A percentile compares a stretch with the other conserved stretches of the same genome.
phyloP scores from a whole-genome alignment of 176 grass and related monocot genomes.

The Guadua angustifolia region DNA sequence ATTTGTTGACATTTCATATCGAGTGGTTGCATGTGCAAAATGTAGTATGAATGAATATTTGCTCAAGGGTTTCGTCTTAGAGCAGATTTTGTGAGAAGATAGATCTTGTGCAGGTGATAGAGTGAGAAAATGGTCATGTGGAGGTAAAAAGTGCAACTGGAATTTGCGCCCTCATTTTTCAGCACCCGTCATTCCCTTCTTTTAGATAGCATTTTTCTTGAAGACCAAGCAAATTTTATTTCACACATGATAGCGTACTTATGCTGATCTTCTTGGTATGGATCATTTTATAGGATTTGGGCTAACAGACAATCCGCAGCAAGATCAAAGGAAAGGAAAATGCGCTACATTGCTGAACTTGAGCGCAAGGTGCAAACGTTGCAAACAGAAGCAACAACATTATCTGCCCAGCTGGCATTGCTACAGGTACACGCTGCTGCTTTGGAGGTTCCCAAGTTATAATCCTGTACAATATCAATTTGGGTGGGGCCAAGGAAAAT shows the following conservation, averaged over 20 bases:
- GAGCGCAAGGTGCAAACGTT: slow-evolving; percentile 64
- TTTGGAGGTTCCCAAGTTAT: slow-evolving; percentile 8
- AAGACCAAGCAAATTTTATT: slow-evolving; percentile 16
- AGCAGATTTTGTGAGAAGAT: neutral
- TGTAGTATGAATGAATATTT: slow-evolving; percentile 4
- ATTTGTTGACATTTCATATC: slow-evolving; percentile 9
- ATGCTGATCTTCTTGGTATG: slow-evolving; percentile 31
- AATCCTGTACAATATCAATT: neutral
- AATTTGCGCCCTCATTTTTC: neutral
- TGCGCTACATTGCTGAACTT: slow-evolving; percentile 76
- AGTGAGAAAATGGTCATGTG: neutral
- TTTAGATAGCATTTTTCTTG: neutral
- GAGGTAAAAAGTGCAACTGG: neutral
- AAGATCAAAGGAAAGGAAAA: slow-evolving; percentile 89
- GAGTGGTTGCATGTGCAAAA: neutral
- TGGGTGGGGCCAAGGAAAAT: neutral
- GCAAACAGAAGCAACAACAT: slow-evolving; percentile 71
- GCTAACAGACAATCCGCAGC: slow-evolving; percentile 84
- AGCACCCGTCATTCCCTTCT: neutral
- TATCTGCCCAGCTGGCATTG: slow-evolving; percentile 64
- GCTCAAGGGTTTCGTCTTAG: neutral
- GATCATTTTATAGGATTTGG: slow-evolving; percentile 66
- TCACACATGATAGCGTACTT: slow-evolving; percentile 35
- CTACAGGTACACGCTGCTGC: slow-evolving; percentile 56
- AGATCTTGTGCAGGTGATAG: neutral